Evolutionary conservation across 441 rosid genomes (phyloP).

Genomic region (Raphanus hybrid): DNA sequence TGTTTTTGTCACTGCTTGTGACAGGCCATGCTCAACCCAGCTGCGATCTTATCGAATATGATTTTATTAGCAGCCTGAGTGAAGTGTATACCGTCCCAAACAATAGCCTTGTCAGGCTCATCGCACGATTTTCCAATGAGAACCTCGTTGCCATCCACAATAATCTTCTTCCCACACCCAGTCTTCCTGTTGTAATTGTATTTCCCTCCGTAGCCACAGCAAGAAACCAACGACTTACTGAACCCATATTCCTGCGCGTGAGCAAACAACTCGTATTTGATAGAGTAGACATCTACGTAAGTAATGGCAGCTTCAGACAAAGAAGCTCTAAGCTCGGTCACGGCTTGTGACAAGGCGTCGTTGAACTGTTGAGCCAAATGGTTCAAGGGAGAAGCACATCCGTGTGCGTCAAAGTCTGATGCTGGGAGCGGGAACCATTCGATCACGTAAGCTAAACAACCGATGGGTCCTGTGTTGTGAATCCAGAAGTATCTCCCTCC

Average conservation of each 20-base stretch:
- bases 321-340: slow-evolving; percentile 46
- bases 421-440: slow-evolving; percentile 50
- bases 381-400: slow-evolving; percentile 64
- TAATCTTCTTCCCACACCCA: slow-evolving; percentile 64
- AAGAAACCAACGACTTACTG: slow-evolving; percentile 50
- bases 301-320: slow-evolving; percentile 58
- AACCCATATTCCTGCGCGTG: slow-evolving; percentile 53
- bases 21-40: slow-evolving; percentile 57
- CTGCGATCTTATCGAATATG: slow-evolving; percentile 54
- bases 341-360: slow-evolving; percentile 46
- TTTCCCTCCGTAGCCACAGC: slow-evolving; percentile 81
- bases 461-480: slow-evolving; percentile 87
- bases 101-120: slow-evolving; percentile 56
- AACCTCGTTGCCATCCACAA: slow-evolving; percentile 52
- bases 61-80: slow-evolving; percentile 73
- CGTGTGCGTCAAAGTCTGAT: slow-evolving; percentile 54
- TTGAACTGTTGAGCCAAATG: slow-evolving; percentile 63
- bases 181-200: slow-evolving; percentile 60
- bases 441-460: slow-evolving; percentile 68
- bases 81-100: slow-evolving; percentile 87
- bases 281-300: slow-evolving; percentile 66
- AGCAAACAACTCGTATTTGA: slow-evolving; percentile 51
- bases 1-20: slow-evolving; percentile 33
- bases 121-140: slow-evolving; percentile 59
- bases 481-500: slow-evolving; percentile 87